Percentiles rank a stretch among this genome's conserved stretches.
Evolutionary conservation across 2,329 filamentous ascomycete species (phyloP).

Genomic region (Myrmaecium sp.): DNA sequence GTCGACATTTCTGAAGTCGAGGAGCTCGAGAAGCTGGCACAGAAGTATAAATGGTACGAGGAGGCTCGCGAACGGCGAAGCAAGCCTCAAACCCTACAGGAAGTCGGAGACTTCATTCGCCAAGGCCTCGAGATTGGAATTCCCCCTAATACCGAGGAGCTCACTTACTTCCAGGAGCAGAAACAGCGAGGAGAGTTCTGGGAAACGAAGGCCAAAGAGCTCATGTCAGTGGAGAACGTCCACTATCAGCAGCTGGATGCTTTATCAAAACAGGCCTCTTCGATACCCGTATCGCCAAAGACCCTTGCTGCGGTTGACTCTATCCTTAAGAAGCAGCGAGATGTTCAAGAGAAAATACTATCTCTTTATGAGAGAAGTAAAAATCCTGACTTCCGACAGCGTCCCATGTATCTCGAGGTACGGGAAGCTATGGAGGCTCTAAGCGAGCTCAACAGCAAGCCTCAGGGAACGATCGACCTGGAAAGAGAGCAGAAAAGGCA

Average conservation of each 20-base stretch:
- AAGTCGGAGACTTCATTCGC: slow-evolving; percentile 63
- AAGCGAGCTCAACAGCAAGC: slow-evolving; percentile 82
- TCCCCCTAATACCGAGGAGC: slow-evolving; percentile 61
- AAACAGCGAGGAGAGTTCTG: slow-evolving; percentile 63
- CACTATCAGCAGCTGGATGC: slow-evolving; percentile 93
- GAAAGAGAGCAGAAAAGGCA: slow-evolving; percentile 90
- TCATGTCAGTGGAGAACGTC: slow-evolving; percentile 80
- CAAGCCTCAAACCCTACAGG: slow-evolving; percentile 53
- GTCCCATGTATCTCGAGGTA: slow-evolving; percentile 82
- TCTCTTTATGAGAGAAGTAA: slow-evolving; percentile 65
- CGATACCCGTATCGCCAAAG: slow-evolving; percentile 64
- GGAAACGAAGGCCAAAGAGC: slow-evolving; percentile 83
- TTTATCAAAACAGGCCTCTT: slow-evolving; percentile 64
- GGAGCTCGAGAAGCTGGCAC: slow-evolving; percentile 59
- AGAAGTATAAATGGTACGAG: slow-evolving; percentile 79
- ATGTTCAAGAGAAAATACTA: slow-evolving; percentile 77
- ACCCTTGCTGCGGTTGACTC: slow-evolving; percentile 73
- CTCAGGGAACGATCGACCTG: slow-evolving; percentile 74
- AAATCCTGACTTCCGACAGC: slow-evolving; percentile 55
- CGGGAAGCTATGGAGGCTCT: slow-evolving; percentile 74
- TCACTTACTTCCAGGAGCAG: slow-evolving; percentile 61
- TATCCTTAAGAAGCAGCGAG: slow-evolving; percentile 87
- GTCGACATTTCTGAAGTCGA: slow-evolving; percentile 84
- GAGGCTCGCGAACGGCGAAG: slow-evolving; percentile 50
- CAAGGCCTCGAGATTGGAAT: slow-evolving; percentile 65